Conservation (phyloP, 352 stramenopile species). For the Pythium folliculosum region DNA sequence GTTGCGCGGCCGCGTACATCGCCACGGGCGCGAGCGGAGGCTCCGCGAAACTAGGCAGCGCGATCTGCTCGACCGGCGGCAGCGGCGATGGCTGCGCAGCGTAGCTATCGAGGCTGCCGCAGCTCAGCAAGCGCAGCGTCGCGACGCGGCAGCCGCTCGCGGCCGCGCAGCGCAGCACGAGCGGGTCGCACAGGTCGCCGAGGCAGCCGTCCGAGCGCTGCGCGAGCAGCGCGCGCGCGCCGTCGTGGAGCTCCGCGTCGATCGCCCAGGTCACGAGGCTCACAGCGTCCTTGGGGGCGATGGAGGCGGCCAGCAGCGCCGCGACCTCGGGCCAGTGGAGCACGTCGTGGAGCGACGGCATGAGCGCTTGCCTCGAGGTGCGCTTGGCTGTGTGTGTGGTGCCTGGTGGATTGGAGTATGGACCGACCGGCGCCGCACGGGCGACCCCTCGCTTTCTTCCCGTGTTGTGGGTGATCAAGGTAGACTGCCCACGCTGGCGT, state of each 20-base stretch:
- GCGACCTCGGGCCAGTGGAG: conserved; percentile 15
- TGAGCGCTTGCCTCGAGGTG: neutral
- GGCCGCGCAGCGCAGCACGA: conserved; percentile 6
- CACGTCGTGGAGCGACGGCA: conserved; percentile 16
- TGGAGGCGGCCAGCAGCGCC: neutral
- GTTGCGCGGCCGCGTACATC: conserved; percentile 43
- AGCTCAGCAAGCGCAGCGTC: conserved; percentile 4
- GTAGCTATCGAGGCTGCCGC: conserved; percentile 4
- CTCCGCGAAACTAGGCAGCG: neutral
- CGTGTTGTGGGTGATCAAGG: too few species aligned
- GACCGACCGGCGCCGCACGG: too few species aligned
- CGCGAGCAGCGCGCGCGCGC: conserved; percentile 1
- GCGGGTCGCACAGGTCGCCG: neutral
- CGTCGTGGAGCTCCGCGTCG: conserved; percentile 13
- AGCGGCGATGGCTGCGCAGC: neutral
- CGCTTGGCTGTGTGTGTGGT: neutral
- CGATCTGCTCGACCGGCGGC: neutral
- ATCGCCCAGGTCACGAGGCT: conserved; percentile 7
- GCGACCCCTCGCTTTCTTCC: too few species aligned
- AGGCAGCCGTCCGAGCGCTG: neutral
- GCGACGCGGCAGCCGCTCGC: conserved; percentile 11
- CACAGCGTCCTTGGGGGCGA: conserved; percentile 1
- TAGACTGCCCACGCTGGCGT: neutral
- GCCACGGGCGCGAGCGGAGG: conserved; percentile 34
- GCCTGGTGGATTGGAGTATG: too few species aligned